Evolutionary conservation across 352 stramenopile genomes (phyloP).

Genomic region (Globisporangium middletonii): DNA sequence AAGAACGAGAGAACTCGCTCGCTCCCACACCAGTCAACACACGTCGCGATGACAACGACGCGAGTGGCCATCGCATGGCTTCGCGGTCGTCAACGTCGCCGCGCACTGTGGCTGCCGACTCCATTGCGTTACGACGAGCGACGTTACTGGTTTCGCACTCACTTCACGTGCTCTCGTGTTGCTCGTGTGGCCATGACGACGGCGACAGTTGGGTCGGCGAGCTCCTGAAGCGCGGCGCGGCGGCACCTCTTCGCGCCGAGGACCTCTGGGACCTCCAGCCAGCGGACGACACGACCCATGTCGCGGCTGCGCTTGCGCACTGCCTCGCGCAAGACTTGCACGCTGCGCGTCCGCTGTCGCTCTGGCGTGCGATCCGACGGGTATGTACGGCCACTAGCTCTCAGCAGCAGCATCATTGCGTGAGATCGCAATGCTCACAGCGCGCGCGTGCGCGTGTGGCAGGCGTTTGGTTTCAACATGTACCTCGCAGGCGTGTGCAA

Average conservation of each 20-base stretch:
- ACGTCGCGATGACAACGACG: not conserved
- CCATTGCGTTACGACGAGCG: not conserved
- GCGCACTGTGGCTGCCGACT: not conserved
- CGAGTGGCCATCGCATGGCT: not conserved
- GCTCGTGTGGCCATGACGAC: not conserved
- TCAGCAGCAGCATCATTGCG: too few species aligned
- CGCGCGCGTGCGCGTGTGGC: constrained; percentile 16
- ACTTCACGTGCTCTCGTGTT: not conserved
- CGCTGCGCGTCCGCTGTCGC: constrained; percentile 17
- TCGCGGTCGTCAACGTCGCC: too few species aligned
- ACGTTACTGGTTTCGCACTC: not conserved
- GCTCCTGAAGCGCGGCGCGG: constrained; percentile 28
- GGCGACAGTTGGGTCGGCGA: constrained; percentile 29
- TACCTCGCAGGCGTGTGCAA: constrained; percentile 88
- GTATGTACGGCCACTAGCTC: constrained; percentile 7
- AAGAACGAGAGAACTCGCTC: not conserved
- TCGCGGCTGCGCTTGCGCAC: constrained; percentile 9
- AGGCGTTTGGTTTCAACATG: constrained; percentile 88
- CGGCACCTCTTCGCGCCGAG: constrained; percentile 24
- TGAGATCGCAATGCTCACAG: not conserved
- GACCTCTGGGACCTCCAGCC: constrained; percentile 37
- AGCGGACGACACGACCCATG: constrained; percentile 21
- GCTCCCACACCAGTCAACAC: not conserved
- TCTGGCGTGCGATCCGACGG: constrained; percentile 40
- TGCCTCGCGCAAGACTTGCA: constrained; percentile 26